Conservation (phyloP, 2,329 filamentous ascomycete species). For the Didymella exigua region DNA sequence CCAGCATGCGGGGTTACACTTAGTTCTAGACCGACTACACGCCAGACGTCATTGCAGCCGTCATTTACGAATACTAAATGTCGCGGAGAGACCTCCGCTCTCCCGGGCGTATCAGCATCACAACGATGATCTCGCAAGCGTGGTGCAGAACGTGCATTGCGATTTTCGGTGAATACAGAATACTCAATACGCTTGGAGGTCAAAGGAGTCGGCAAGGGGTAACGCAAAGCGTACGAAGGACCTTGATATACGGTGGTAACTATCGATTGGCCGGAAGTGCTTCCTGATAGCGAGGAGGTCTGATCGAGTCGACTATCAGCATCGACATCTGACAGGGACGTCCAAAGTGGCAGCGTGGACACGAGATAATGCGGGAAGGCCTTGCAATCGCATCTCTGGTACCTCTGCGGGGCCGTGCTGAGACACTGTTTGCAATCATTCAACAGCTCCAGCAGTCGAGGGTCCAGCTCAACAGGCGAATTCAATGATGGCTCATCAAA, state of each 20-base stretch:
- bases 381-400: neutral
- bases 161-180: neutral
- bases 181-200: too few species aligned
- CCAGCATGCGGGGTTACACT: neutral
- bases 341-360: neutral
- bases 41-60: constrained; percentile 6
- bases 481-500: neutral
- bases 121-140: neutral
- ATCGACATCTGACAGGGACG: neutral
- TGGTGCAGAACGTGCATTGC: neutral
- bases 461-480: too few species aligned
- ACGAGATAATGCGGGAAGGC: neutral
- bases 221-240: neutral
- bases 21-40: neutral
- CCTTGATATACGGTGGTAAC: neutral
- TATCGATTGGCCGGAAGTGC: neutral
- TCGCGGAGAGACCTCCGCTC: constrained; percentile 1
- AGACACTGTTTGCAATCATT: neutral
- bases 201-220: neutral
- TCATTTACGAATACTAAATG: neutral
- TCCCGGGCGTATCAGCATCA: neutral
- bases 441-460: neutral
- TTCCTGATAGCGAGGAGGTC: neutral
- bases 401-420: neutral
- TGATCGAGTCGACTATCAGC: neutral